Evolutionary conservation across 768 basidiomycete genomes (phyloP).

Genomic region (Chalciporus sphaerocephalus): DNA sequence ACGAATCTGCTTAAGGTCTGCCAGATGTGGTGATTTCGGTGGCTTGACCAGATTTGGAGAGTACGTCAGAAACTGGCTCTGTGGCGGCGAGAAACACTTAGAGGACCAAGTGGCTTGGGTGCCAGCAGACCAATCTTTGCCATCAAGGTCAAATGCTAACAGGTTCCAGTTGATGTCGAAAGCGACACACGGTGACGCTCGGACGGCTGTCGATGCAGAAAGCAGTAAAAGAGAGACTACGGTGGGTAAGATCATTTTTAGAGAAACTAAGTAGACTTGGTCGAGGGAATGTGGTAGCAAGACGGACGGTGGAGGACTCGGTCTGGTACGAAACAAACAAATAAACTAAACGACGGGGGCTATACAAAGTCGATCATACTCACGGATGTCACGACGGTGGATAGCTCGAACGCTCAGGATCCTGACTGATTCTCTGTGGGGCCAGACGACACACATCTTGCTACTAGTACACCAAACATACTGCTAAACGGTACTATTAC

Average conservation of each 20-base stretch:
- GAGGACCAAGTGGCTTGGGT: constrained; percentile 63
- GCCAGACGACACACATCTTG: too few species aligned
- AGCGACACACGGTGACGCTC: constrained; percentile 58
- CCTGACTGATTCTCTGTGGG: too few species aligned
- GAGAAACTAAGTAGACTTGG: not conserved
- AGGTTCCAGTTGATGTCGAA: constrained; percentile 83
- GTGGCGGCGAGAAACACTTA: constrained; percentile 22
- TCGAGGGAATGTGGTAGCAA: not conserved
- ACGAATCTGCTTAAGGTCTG: constrained; percentile 58
- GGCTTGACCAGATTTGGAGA: constrained; percentile 33
- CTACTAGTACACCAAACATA: not conserved
- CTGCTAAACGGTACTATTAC: not conserved
- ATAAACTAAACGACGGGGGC: too few species aligned
- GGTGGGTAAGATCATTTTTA: constrained; percentile 38
- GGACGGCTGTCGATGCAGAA: constrained; percentile 32
- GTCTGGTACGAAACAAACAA: too few species aligned
- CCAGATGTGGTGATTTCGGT: constrained; percentile 70
- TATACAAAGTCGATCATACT: too few species aligned
- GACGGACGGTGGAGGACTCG: too few species aligned
- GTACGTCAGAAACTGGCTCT: not conserved
- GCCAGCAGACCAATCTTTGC: constrained; percentile 82
- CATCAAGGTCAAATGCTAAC: constrained; percentile 78
- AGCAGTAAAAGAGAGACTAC: constrained; percentile 53
- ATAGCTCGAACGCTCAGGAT: too few species aligned
- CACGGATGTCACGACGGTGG: too few species aligned